A percentile compares a stretch with the other conserved stretches of the same genome.
Conservation (phyloP, 768 basidiomycete species). For the Dendrothele bispora region DNA sequence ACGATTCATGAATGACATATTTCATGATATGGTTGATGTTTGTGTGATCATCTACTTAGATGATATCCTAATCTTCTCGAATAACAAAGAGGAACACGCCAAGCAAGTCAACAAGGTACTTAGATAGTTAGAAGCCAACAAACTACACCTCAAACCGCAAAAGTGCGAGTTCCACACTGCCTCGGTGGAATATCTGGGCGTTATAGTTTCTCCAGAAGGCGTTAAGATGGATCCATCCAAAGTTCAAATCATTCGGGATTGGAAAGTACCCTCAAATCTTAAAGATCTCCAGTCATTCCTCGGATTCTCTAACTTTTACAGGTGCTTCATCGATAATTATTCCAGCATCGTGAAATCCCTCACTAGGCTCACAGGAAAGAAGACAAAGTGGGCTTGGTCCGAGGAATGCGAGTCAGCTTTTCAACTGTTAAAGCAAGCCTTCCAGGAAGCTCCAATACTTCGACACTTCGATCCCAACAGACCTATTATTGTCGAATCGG, state of each 20-base stretch:
- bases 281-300: conserved; percentile 38
- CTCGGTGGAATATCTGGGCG: conserved; percentile 30
- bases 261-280: conserved; percentile 33
- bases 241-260: conserved; percentile 32
- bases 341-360: conserved; percentile 27
- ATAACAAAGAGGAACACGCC: conserved; percentile 19
- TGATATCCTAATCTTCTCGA: conserved; percentile 40
- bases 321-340: conserved; percentile 32
- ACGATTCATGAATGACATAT: conserved; percentile 41
- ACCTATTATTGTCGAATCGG: conserved; percentile 25
- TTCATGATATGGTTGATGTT: conserved; percentile 27
- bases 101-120: conserved; percentile 17
- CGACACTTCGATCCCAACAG: conserved; percentile 7
- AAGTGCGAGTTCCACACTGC: conserved; percentile 32
- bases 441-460: conserved; percentile 27
- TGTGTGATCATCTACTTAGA: conserved; percentile 41
- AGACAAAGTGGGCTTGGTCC: conserved; percentile 24
- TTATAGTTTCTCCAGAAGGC: conserved; percentile 23
- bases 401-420: conserved; percentile 22
- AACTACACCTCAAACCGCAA: conserved; percentile 32
- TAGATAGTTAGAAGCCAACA: conserved; percentile 17
- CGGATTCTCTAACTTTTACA: conserved; percentile 41
- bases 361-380: conserved; percentile 24
- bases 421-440: conserved; percentile 21
- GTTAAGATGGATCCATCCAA: conserved; percentile 39